Conservation (phyloP, 2,329 filamentous ascomycete species). For the Colletotrichum phormii region DNA sequence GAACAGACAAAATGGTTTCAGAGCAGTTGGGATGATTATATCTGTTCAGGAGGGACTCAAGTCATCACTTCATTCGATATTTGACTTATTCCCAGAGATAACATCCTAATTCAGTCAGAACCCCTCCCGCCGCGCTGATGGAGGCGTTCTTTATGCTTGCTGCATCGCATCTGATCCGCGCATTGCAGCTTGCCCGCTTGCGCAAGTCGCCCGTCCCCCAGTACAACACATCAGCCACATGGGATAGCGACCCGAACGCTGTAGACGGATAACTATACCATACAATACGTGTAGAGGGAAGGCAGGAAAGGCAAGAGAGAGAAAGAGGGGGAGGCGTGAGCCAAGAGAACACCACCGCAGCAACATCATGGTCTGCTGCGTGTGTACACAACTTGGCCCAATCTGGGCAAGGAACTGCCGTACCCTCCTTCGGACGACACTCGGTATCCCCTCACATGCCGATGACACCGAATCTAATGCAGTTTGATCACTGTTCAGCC, state of each 20-base stretch:
- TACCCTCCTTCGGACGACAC: constrained; percentile 29
- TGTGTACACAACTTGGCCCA: constrained; percentile 1
- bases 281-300: neutral
- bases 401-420: constrained; percentile 18
- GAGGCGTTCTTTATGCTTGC: constrained; percentile 31
- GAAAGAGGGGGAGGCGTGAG: constrained; percentile 16
- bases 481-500: constrained; percentile 17
- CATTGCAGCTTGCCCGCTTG: constrained; percentile 18
- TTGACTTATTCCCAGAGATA: constrained; percentile 12
- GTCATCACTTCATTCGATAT: constrained; percentile 5
- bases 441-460: constrained; percentile 28
- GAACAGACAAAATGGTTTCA: constrained; percentile 29
- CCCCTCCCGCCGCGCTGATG: neutral
- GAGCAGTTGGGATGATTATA: constrained; percentile 25
- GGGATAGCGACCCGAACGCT: neutral
- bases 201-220: constrained; percentile 17
- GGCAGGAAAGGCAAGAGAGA: neutral
- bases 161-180: constrained; percentile 26
- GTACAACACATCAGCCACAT: constrained; percentile 9
- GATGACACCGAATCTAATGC: constrained; percentile 31
- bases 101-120: neutral
- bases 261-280: neutral
- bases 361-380: neutral
- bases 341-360: constrained; percentile 8
- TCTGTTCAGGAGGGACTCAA: neutral